Evolutionary conservation across 2,329 filamentous ascomycete genomes (phyloP).

Genomic region (Aspergillus pseudonomiae): DNA sequence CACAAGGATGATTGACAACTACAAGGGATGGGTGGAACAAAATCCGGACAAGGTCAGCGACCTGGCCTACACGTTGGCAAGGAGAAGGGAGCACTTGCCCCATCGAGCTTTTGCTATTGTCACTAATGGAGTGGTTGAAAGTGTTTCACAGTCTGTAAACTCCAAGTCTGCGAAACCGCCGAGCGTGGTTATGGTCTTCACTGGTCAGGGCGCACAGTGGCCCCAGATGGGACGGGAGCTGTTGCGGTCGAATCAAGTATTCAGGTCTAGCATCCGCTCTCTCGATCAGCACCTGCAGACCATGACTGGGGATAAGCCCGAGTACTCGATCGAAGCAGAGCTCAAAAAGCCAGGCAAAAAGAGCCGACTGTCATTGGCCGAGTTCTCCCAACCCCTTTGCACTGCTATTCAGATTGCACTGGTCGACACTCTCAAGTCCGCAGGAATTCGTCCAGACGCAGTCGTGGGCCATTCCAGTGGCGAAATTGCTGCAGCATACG

Average conservation of each 20-base stretch:
- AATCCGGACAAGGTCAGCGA: neutral
- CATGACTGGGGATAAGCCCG: too few species aligned
- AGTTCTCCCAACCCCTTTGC: slow-evolving; percentile 30
- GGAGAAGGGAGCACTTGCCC: neutral
- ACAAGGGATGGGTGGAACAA: neutral
- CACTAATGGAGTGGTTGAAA: too few species aligned
- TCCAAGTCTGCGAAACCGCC: too few species aligned
- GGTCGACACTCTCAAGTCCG: slow-evolving; percentile 24
- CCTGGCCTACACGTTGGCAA: neutral
- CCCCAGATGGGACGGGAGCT: slow-evolving; percentile 45
- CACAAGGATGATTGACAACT: neutral
- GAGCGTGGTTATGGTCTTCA: slow-evolving; percentile 28
- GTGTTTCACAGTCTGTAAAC: too few species aligned
- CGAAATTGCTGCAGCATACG: slow-evolving; percentile 32
- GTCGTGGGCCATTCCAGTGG: slow-evolving; percentile 34
- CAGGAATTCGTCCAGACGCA: slow-evolving; percentile 21
- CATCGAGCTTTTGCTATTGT: neutral
- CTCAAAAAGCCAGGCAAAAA: too few species aligned
- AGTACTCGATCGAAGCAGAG: neutral
- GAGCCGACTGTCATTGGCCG: slow-evolving; percentile 24
- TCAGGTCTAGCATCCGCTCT: neutral
- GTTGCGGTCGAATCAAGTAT: slow-evolving; percentile 16
- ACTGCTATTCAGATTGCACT: slow-evolving; percentile 33
- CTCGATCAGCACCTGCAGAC: too few species aligned
- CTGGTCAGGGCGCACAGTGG: slow-evolving; percentile 50